These are phyloP conservation scores for Nitzschia sp. DNA, from an alignment of 108 stramenopile genomes.

Conservation along the genomic window DNA sequence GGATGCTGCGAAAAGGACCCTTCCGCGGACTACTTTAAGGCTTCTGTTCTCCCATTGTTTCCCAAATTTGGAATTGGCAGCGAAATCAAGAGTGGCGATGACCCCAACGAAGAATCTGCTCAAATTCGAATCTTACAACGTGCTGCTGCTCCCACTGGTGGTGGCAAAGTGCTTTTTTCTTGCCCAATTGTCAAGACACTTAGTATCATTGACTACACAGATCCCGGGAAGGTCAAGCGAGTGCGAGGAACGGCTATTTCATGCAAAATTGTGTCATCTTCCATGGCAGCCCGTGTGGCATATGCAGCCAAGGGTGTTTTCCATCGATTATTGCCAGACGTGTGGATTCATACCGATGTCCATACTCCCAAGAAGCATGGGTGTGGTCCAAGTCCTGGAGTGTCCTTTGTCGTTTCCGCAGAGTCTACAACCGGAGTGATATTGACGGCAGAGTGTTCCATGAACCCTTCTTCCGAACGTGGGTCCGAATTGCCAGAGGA, in stretches of 20 bases:
- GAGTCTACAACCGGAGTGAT: constrained; percentile 89
- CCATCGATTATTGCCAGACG: constrained; percentile 87
- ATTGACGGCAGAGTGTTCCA: constrained; percentile 79
- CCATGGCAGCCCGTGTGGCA: constrained; percentile 89
- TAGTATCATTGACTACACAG: constrained; percentile 76
- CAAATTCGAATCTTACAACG: constrained; percentile 54
- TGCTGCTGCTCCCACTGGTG: constrained; percentile 82
- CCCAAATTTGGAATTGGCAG: constrained; percentile 87
- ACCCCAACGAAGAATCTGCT: constrained; percentile 40
- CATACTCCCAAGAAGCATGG: constrained; percentile 64
- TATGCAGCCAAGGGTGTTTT: constrained; percentile 91
- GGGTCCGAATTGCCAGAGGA: constrained; percentile 89
- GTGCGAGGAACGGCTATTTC: constrained; percentile 92
- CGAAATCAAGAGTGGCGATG: constrained; percentile 27
- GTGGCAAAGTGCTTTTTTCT: constrained; percentile 80
- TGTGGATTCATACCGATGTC: constrained; percentile 95
- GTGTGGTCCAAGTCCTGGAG: constrained; percentile 84
- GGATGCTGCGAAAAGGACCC: constrained; percentile 63
- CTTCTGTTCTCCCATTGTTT: constrained; percentile 80
- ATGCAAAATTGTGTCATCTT: constrained; percentile 88
- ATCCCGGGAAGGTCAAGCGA: constrained; percentile 93
- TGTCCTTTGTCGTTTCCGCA: constrained; percentile 76
- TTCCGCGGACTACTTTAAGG: constrained; percentile 80
- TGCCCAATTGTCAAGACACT: constrained; percentile 89
- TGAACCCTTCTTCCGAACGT: constrained; percentile 44